These are phyloP conservation scores for Tricholoma furcatifolium DNA, from an alignment of 768 basidiomycete genomes.

Conservation along the genomic window DNA sequence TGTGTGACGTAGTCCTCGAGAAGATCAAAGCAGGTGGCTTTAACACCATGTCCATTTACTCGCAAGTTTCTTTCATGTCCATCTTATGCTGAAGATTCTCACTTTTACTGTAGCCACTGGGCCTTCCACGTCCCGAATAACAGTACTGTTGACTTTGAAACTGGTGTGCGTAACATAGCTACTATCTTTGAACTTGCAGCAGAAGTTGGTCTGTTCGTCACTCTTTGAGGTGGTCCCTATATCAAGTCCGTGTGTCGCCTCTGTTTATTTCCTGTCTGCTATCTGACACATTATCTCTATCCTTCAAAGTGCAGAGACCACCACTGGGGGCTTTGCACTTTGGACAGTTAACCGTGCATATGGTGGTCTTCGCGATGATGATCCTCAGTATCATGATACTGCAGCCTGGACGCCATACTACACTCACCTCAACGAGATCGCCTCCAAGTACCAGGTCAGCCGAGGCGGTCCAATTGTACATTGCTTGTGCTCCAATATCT, in stretches of 20 bases:
- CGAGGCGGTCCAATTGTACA: slow-evolving; percentile 4
- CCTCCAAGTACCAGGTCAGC: slow-evolving; percentile 7
- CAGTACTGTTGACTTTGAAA: slow-evolving; percentile 11
- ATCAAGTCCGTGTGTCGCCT: slow-evolving; percentile 1
- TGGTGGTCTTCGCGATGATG: slow-evolving; percentile 6
- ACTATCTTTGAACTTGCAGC: slow-evolving; percentile 8
- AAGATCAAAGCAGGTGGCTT: slow-evolving; percentile 11
- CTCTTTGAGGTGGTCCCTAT: slow-evolving; percentile 8
- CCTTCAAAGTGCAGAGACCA: slow-evolving; percentile 3
- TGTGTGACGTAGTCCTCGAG: slow-evolving; percentile 8
- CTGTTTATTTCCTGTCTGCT: no score
- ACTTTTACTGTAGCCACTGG: neutral
- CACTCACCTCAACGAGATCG: slow-evolving; percentile 9
- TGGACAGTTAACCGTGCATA: slow-evolving; percentile 9
- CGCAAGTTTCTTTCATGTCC: neutral
- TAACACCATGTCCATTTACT: slow-evolving; percentile 9
- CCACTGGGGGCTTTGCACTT: slow-evolving; percentile 9
- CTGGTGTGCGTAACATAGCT: slow-evolving; percentile 4
- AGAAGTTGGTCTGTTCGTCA: slow-evolving; percentile 9
- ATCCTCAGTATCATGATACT: slow-evolving; percentile 8
- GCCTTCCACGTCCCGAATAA: slow-evolving; percentile 11
- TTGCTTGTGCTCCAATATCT: neutral
- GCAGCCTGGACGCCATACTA: slow-evolving; percentile 8
- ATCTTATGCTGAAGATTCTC: neutral
- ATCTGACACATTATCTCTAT: no score